These are phyloP conservation scores for Zoysia matrella DNA, from an alignment of 202 grass and related monocot genomes.

Conservation along the genomic window DNA sequence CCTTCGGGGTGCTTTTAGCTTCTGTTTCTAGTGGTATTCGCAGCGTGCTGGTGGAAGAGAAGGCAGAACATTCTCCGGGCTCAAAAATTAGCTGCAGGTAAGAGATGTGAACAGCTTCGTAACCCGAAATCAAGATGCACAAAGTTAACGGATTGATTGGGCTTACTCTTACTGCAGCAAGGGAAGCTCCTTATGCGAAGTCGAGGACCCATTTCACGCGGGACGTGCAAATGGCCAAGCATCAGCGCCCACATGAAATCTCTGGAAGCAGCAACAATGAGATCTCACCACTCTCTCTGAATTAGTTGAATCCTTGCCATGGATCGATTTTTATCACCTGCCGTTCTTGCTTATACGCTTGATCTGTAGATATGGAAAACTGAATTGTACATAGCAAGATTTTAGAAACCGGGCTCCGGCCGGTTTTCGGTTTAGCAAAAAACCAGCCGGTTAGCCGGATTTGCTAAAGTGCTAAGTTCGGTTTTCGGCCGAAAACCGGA, in stretches of 20 bases:
- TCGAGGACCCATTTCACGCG: slow-evolving; percentile 82
- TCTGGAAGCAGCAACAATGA: slow-evolving; percentile 51
- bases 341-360: slow-evolving; percentile 26
- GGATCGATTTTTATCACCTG: slow-evolving; percentile 11
- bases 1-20: slow-evolving; percentile 67
- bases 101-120: slow-evolving; percentile 19
- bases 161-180: slow-evolving; percentile 50
- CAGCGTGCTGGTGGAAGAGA: slow-evolving; percentile 88
- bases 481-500: no score
- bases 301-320: slow-evolving; percentile 18
- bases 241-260: slow-evolving; percentile 65
- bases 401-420: no score
- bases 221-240: slow-evolving; percentile 85
- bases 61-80: slow-evolving; percentile 92
- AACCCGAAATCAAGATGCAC: slow-evolving; percentile 26
- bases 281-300: slow-evolving; percentile 48
- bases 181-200: slow-evolving; percentile 99
- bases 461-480: no score
- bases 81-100: slow-evolving; percentile 79
- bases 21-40: slow-evolving; percentile 72
- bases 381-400: slow-evolving; percentile 47
- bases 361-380: slow-evolving; percentile 18
- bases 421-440: no score
- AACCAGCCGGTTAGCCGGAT: no score
- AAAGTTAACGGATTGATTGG: background rate